phyloP scores from a whole-genome alignment of 192 early-diverging fungal species.

The Helicostylum pulchrum region DNA sequence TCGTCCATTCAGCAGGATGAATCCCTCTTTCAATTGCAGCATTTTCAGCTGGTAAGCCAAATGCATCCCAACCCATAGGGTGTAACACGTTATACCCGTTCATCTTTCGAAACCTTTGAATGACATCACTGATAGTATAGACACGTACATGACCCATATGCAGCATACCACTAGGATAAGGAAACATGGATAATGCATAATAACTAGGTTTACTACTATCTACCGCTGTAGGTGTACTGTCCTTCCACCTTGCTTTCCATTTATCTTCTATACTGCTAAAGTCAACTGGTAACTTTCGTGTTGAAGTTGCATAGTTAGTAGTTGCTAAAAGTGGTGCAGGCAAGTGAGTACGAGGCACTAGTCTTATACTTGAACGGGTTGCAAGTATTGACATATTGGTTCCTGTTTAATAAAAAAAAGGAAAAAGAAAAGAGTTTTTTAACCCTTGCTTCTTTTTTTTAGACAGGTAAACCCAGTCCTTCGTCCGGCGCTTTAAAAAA shows the following conservation, averaged over 20 bases:
- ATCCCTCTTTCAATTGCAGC: slow-evolving; percentile 84
- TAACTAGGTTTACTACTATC: slow-evolving; percentile 46
- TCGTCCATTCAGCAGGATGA: slow-evolving; percentile 81
- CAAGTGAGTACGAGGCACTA: too few species aligned
- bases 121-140: slow-evolving; percentile 87
- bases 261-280: slow-evolving; percentile 58
- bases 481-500: too few species aligned
- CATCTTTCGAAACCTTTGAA: slow-evolving; percentile 78
- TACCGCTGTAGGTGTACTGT: background rate
- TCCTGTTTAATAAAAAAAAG: too few species aligned
- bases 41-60: slow-evolving; percentile 98
- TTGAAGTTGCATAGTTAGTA: background rate
- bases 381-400: too few species aligned
- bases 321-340: too few species aligned
- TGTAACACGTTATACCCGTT: slow-evolving; percentile 70
- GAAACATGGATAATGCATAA: slow-evolving; percentile 94
- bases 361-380: too few species aligned
- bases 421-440: too few species aligned
- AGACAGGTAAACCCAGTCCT: too few species aligned
- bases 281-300: slow-evolving; percentile 31
- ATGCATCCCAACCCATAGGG: slow-evolving; percentile 98
- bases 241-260: slow-evolving; percentile 55
- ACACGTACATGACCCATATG: slow-evolving; percentile 98
- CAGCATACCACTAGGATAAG: slow-evolving; percentile 88
- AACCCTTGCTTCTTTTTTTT: too few species aligned